Conservation (phyloP, 2,329 filamentous ascomycete species). For the Alternaria triticina region DNA sequence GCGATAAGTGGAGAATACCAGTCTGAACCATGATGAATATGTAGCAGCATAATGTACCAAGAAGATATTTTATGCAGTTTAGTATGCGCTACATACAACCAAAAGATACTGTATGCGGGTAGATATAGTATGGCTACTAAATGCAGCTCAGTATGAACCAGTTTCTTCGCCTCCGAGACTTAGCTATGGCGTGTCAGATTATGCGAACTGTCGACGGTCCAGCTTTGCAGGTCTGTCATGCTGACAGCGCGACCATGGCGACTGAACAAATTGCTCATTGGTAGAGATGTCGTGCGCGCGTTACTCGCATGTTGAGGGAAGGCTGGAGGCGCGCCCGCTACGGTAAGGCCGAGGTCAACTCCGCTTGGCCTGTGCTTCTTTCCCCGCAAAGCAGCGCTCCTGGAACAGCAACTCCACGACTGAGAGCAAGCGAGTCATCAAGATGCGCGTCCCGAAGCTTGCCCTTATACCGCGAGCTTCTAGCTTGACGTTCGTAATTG, state of each 20-base stretch:
- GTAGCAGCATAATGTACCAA: not conserved
- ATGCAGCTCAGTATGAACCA: not conserved
- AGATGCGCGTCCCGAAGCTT: constrained; percentile 25
- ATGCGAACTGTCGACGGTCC: not conserved
- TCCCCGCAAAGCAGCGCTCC: constrained; percentile 22
- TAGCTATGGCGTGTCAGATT: not conserved
- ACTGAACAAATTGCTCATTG: no score
- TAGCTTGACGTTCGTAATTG: not conserved
- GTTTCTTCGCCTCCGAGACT: not conserved
- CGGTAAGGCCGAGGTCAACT: constrained; percentile 8
- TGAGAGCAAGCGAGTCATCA: constrained; percentile 33
- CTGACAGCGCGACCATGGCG: not conserved
- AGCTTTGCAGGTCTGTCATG: not conserved
- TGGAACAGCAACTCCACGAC: constrained; percentile 23
- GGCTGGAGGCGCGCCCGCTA: not conserved
- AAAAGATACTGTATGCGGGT: not conserved
- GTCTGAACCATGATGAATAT: not conserved
- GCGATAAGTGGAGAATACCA: not conserved
- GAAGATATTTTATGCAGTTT: not conserved
- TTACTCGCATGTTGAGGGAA: not conserved
- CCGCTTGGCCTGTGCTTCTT: constrained; percentile 19
- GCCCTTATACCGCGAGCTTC: constrained; percentile 9
- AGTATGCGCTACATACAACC: not conserved
- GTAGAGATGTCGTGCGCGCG: not conserved
- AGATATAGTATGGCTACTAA: not conserved